Evolutionary conservation across 2,329 filamentous ascomycete species (phyloP), one percentile per base, ranked within the genome.

Genomic region (Fusarium verrucosum): DNA sequence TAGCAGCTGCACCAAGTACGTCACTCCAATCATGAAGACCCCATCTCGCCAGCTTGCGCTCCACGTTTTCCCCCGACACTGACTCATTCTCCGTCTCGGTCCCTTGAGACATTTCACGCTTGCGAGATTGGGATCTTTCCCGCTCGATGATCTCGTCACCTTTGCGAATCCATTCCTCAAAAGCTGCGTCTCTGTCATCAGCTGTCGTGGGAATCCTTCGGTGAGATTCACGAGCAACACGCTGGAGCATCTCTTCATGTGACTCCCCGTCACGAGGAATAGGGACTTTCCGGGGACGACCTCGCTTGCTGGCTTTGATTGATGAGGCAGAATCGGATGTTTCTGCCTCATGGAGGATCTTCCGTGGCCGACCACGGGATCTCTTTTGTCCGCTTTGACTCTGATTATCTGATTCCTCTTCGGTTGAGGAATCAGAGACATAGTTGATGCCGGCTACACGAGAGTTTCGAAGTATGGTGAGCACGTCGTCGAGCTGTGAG

Each of bases 1-100:
- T 78, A 0, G 91, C 85, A 4, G 94, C 94, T 1, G 92, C 83
- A 1, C 91, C 91, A 25, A 97, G 78, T 2, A 97, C 85, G 66
- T 96, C 92, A 66, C 88, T 90, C 94, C 94, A 98, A 77, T 96
- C 91, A 20, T 91, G 85, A 13, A 87, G 78, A 14, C 75, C 81
- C 73, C 75, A 82, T 40, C 74, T 70, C 3, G 69, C 64, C 5
- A 76, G 69, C 50, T 68, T 76, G n/a, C 60, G 65, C 14, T 72
- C 70, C 13, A 43, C 41, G 19, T 67, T 71, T 28, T 55, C 63
- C 26, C 68, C 65, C 16, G 54, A 40, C 6, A 46, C 35, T 40
- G 56, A 49, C 17, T 66, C 62, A 17, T 65, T 60, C 22, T 63
- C 55, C 4, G 66, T 61, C 25, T 68, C 63, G 11, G 46, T 40